Conservation (phyloP, 2,329 filamentous ascomycete genomes). For the Bipolaris bicolor region DNA sequence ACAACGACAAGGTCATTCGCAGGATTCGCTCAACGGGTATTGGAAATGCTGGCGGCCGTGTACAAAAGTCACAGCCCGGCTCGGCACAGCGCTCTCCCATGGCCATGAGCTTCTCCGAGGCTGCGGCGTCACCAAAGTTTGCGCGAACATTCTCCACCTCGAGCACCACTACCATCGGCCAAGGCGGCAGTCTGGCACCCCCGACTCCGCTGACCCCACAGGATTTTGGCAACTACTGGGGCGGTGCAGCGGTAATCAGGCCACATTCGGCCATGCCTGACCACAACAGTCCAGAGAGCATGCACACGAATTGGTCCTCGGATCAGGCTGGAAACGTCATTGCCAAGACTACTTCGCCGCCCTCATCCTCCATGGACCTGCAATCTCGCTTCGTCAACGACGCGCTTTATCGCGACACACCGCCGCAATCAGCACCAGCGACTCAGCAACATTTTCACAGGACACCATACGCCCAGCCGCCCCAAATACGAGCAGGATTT, state of each 20-base stretch:
- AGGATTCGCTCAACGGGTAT: slow-evolving; percentile 57
- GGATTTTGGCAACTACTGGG: slow-evolving; percentile 51
- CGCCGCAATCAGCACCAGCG: slow-evolving; percentile 58
- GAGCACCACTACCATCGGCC: slow-evolving; percentile 42
- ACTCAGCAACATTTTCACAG: slow-evolving; percentile 55
- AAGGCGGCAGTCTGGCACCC: slow-evolving; percentile 53
- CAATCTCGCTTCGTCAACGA: slow-evolving; percentile 41
- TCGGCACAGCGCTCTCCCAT: slow-evolving; percentile 58
- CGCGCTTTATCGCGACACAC: slow-evolving; percentile 53
- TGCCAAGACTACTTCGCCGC: slow-evolving; percentile 52
- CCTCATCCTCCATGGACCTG: slow-evolving; percentile 51
- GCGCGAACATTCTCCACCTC: slow-evolving; percentile 48
- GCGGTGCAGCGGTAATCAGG: slow-evolving; percentile 42
- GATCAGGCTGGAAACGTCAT: slow-evolving; percentile 43
- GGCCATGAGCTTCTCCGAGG: slow-evolving; percentile 54
- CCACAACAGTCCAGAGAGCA: slow-evolving; percentile 49
- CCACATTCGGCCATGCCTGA: slow-evolving; percentile 41
- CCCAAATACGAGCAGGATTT: slow-evolving; percentile 42
- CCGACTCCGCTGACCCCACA: slow-evolving; percentile 57
- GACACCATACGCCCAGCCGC: slow-evolving; percentile 45
- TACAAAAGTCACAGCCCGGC: slow-evolving; percentile 54
- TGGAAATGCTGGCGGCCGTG: slow-evolving; percentile 52
- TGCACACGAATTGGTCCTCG: slow-evolving; percentile 45
- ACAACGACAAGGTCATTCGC: slow-evolving; percentile 50
- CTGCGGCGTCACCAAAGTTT: slow-evolving; percentile 55